Conservation (phyloP, 2,329 filamentous ascomycete species). For the Epichloe gansuensis region DNA sequence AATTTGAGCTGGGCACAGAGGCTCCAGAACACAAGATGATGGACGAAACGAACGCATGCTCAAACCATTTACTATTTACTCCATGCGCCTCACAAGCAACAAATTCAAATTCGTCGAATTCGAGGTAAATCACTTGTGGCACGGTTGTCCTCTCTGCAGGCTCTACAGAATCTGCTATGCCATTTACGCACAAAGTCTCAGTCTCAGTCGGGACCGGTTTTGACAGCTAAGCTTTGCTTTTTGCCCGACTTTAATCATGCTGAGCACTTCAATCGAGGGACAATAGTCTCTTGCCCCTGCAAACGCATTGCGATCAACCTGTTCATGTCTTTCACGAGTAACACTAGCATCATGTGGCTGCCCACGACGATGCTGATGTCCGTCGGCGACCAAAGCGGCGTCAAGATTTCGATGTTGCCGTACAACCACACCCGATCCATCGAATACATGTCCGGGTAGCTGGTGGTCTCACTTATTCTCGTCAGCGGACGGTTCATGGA, state of each 20-base stretch:
- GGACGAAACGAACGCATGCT: too few species aligned
- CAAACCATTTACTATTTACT: not conserved
- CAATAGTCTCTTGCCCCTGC: not conserved
- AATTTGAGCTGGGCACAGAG: too few species aligned
- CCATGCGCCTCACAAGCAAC: not conserved
- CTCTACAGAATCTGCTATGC: not conserved
- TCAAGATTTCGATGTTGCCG: not conserved
- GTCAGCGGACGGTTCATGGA: not conserved
- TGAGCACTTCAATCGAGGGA: not conserved
- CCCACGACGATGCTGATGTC: slow-evolving; percentile 3
- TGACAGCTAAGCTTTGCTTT: not conserved
- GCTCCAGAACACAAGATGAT: too few species aligned
- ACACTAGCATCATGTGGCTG: slow-evolving; percentile 2
- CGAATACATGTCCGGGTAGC: not conserved
- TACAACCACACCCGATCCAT: slow-evolving; percentile 2
- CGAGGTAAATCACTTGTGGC: not conserved
- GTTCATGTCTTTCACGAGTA: not conserved
- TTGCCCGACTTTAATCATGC: not conserved
- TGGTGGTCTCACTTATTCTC: not conserved
- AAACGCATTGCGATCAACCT: not conserved
- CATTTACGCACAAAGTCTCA: slow-evolving; percentile 1
- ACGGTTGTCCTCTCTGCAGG: not conserved
- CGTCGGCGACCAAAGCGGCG: slow-evolving; percentile 1
- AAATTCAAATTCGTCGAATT: not conserved
- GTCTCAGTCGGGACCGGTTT: not conserved